A percentile compares a stretch with the other conserved stretches of the same genome.
phyloP scores from a whole-genome alignment of 2,329 filamentous ascomycete species.

The Biscogniauxia marginata region DNA sequence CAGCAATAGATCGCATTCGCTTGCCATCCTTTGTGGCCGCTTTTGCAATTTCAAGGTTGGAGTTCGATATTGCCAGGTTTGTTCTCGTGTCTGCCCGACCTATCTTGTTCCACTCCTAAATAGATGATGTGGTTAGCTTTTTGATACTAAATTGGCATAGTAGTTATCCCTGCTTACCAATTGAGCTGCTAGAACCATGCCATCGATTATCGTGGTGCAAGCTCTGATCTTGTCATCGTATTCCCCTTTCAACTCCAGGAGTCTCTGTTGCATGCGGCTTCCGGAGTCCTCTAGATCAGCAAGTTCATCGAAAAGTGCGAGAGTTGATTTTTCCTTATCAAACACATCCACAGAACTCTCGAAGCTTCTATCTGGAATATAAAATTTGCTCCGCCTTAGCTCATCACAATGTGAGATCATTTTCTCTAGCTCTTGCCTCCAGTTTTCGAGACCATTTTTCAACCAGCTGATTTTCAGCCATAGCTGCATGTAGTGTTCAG shows the following conservation, averaged over 20 bases:
- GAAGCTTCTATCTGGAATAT: not conserved
- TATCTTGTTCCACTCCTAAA: slow-evolving; percentile 30
- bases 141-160: not conserved
- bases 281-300: slow-evolving; percentile 9
- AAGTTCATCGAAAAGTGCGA: not conserved
- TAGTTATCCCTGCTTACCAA: slow-evolving; percentile 13
- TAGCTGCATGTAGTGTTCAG: not conserved
- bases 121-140: not conserved
- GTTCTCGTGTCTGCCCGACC: slow-evolving; percentile 25
- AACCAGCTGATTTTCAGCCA: slow-evolving; percentile 9
- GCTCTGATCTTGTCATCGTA: slow-evolving; percentile 30
- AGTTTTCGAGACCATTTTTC: slow-evolving; percentile 5
- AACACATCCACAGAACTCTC: too few relatives aligned
- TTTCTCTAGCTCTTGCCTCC: slow-evolving; percentile 6
- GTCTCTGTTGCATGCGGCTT: slow-evolving; percentile 17
- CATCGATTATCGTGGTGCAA: slow-evolving; percentile 26
- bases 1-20: slow-evolving; percentile 31
- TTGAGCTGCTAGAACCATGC: slow-evolving; percentile 28
- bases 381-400: not conserved
- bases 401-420: slow-evolving; percentile 8
- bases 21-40: slow-evolving; percentile 26
- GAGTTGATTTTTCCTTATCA: not conserved
- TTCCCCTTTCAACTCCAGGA: slow-evolving; percentile 26
- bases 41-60: slow-evolving; percentile 23
- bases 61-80: slow-evolving; percentile 23